These are phyloP conservation scores for Prunus dulcis DNA, from an alignment of 306 rosid genomes.

Conservation along the genomic window DNA sequence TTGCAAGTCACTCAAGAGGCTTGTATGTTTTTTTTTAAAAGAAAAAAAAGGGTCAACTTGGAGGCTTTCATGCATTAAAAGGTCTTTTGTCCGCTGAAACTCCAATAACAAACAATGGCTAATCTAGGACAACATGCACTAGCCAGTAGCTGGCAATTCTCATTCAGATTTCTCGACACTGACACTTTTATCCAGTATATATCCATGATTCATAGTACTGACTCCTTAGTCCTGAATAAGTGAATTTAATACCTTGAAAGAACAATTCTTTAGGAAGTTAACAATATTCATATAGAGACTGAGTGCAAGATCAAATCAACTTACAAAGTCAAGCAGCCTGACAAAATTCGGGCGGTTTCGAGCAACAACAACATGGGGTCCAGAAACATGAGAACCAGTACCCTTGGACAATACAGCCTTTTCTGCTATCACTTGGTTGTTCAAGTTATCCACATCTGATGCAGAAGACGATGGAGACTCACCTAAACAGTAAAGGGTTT, in stretches of 20 bases:
- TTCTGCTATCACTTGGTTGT: slow-evolving; percentile 49
- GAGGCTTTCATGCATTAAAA: slow-evolving; percentile 7
- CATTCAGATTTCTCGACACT: background rate
- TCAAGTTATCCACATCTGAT: slow-evolving; percentile 69
- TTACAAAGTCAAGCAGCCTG: slow-evolving; percentile 70
- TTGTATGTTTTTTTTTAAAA: background rate
- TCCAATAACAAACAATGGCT: background rate
- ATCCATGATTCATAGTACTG: slow-evolving; percentile 1
- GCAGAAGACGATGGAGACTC: slow-evolving; percentile 82
- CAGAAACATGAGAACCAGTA: slow-evolving; percentile 36
- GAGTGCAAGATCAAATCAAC: slow-evolving; percentile 25
- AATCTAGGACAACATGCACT: background rate
- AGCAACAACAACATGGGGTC: slow-evolving; percentile 52
- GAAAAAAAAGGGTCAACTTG: slow-evolving; percentile 3
- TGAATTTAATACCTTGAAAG: slow-evolving; percentile 9
- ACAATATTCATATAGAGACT: slow-evolving; percentile 16
- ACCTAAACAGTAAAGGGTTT: slow-evolving; percentile 34
- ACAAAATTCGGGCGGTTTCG: slow-evolving; percentile 43
- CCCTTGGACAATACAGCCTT: slow-evolving; percentile 44
- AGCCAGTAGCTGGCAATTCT: background rate
- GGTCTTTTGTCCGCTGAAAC: background rate
- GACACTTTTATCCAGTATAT: background rate
- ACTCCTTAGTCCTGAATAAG: slow-evolving; percentile 9
- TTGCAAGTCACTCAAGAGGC: background rate
- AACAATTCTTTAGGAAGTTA: background rate